Percentiles rank a stretch among this genome's conserved stretches.
Evolutionary conservation across 768 basidiomycete species (phyloP).

Genomic region (Naganishia onofrii): DNA sequence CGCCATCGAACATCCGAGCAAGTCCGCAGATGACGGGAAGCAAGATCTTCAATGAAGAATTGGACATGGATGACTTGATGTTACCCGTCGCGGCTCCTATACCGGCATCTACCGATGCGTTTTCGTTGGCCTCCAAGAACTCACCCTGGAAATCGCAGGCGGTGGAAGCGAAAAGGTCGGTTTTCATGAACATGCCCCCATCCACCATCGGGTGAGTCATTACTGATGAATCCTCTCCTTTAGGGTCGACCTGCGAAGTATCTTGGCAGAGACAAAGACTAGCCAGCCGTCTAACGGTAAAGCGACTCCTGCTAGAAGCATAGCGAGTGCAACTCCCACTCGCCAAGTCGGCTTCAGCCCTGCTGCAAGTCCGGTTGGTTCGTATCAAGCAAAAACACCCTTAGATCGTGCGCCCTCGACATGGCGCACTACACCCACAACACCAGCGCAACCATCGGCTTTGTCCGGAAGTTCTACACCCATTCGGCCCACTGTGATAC

Average conservation of each 20-base stretch:
- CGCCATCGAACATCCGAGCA: constrained; percentile 33
- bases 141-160: constrained; percentile 34
- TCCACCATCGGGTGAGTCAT: too few relatives aligned
- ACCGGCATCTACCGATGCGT: constrained; percentile 41
- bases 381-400: constrained; percentile 5
- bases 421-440: constrained; percentile 17
- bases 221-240: background rate
- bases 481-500: background rate
- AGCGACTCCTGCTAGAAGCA: constrained; percentile 12
- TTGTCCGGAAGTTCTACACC: background rate
- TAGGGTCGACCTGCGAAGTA: constrained; percentile 76
- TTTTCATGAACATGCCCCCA: background rate
- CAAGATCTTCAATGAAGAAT: constrained; percentile 65
- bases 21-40: constrained; percentile 45
- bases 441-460: background rate
- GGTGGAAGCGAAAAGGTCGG: constrained; percentile 46
- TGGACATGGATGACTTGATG: constrained; percentile 70
- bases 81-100: constrained; percentile 42
- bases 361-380: constrained; percentile 9
- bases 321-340: constrained; percentile 5
- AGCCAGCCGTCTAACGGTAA: background rate
- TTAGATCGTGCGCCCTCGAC: constrained; percentile 2
- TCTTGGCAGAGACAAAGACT: constrained; percentile 75
- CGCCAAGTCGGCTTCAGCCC: constrained; percentile 16
- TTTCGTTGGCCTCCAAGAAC: constrained; percentile 48